phyloP scores from a whole-genome alignment of 257 asterid genomes.

The Thymus mandschuricus region DNA sequence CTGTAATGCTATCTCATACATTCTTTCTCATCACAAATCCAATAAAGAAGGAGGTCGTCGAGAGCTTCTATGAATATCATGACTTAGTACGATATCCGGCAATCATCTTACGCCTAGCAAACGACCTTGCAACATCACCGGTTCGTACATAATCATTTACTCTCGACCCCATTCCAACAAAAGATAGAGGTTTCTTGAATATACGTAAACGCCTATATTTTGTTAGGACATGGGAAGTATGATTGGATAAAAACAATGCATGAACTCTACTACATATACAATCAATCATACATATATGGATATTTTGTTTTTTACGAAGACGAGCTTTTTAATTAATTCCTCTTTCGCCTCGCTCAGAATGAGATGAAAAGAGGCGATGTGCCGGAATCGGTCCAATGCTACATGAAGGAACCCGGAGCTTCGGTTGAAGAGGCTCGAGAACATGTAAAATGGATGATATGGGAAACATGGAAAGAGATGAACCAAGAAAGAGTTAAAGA shows the following conservation, averaged over 20 bases:
- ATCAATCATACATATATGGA: too few relatives aligned
- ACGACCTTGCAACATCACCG: conserved; percentile 45
- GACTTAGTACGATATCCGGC: conserved; percentile 37
- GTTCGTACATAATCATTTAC: background rate
- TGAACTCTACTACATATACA: too few relatives aligned
- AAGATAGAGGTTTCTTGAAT: too few relatives aligned
- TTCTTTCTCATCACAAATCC: conserved; percentile 45
- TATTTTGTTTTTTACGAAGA: too few relatives aligned
- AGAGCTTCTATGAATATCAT: conserved; percentile 32
- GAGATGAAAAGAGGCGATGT: conserved; percentile 35
- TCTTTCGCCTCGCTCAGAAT: background rate
- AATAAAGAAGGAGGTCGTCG: conserved; percentile 34
- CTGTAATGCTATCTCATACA: conserved; percentile 38
- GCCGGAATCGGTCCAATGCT: conserved; percentile 21
- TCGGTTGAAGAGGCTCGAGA: conserved; percentile 11
- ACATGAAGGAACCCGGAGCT: background rate
- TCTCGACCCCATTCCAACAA: too few relatives aligned
- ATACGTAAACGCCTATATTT: too few relatives aligned
- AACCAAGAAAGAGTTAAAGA: too few relatives aligned
- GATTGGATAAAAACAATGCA: too few relatives aligned
- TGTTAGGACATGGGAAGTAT: too few relatives aligned
- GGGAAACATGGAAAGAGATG: conserved; percentile 25
- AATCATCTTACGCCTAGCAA: conserved; percentile 39
- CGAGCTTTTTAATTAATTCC: too few relatives aligned
- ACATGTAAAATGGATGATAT: background rate